These are phyloP conservation scores for Xerocomellus amylosporus DNA, from an alignment of 768 basidiomycete species.

Conservation along the genomic window DNA sequence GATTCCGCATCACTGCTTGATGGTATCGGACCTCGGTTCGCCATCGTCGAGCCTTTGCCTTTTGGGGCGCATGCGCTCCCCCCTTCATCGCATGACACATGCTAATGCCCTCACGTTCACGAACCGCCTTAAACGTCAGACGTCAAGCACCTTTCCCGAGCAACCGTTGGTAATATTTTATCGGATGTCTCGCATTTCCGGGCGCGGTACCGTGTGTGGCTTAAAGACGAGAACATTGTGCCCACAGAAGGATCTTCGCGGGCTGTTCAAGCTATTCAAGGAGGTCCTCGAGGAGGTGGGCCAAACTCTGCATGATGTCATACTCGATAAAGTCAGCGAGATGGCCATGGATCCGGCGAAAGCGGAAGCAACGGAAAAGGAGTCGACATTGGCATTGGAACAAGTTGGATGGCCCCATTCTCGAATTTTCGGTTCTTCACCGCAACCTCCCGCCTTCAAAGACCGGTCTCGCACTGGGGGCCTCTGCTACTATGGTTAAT, in stretches of 20 bases:
- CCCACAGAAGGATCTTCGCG: conserved; percentile 77
- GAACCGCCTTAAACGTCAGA: conserved; percentile 87
- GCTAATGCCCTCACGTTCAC: conserved; percentile 88
- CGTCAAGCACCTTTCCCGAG: conserved; percentile 79
- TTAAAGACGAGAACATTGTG: conserved; percentile 75
- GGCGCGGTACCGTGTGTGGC: conserved; percentile 62
- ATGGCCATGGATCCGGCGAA: conserved; percentile 61
- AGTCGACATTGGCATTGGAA: conserved; percentile 35
- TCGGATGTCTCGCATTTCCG: conserved; percentile 70
- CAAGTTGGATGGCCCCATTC: conserved; percentile 82
- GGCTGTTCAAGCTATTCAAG: conserved; percentile 79
- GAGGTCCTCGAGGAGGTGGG: conserved; percentile 84
- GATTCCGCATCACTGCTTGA: conserved; percentile 73
- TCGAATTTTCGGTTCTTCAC: conserved; percentile 69
- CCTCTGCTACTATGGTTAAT: conserved; percentile 89
- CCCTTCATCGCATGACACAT: conserved; percentile 63
- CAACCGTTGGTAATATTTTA: conserved; percentile 72
- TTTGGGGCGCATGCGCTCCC: conserved; percentile 58
- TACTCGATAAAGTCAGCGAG: conserved; percentile 80
- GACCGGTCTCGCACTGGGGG: conserved; percentile 77
- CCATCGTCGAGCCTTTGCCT: conserved; percentile 52
- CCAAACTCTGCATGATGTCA: conserved; percentile 80
- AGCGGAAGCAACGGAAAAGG: conserved; percentile 40
- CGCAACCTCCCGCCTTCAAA: conserved; percentile 49
- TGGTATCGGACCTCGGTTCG: conserved; percentile 44